Evolutionary conservation across 1,284 basidiomycete species (phyloP), one percentile per base, ranked within the genome.

Genomic region (Ceraceosorus bombacis): DNA sequence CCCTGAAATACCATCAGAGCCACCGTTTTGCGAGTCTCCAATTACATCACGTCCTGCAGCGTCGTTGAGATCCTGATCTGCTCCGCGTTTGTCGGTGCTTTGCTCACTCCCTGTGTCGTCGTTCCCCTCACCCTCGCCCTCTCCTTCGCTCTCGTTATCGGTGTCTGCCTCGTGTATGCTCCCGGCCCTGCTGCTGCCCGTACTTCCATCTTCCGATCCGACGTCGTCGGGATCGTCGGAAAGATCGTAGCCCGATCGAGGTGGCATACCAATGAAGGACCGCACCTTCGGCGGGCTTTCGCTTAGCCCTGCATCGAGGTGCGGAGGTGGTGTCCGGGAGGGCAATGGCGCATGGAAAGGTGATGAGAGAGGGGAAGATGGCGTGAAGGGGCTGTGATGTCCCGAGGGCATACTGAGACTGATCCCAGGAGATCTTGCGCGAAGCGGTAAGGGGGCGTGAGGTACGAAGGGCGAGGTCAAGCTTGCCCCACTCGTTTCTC

Each of bases 211-310:
- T 49, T 77, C 75, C 10, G 75, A 77, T 36, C 75, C 73, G 10
- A 76, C 66, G 55, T 74, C 73, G 55, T 77, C 76, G 1, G 76
- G 74, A 58, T 77, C 76, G 52, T 77, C 76, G 50, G 73, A 75
- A 38, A 77, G 62, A 27, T 76, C 72, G 55, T 77, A 77, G 40
- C 76, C 76, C 1, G 74, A 76, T 4, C 76, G 65, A 2, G 76
- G 76, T 1, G 76, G 76, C 65, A 77, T 73, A 36, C 69, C 74
- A 60, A 77, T 77, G 62, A 76, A 73, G 61, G 71, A 74, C 41
- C 74, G 66, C 13, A 65, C 71, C 61, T 76, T 77, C 38, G 76
- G 76, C 37, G 76, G 76, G 9, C 72, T 74, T 38, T 76, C 73
- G 52, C 36, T 12, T 52, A 54, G 1, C 53, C 39, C 38, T 55